Evolutionary conservation across 1,284 basidiomycete species (phyloP), one percentile per base, ranked within the genome.

Genomic region (Austroboletus rostrupii): DNA sequence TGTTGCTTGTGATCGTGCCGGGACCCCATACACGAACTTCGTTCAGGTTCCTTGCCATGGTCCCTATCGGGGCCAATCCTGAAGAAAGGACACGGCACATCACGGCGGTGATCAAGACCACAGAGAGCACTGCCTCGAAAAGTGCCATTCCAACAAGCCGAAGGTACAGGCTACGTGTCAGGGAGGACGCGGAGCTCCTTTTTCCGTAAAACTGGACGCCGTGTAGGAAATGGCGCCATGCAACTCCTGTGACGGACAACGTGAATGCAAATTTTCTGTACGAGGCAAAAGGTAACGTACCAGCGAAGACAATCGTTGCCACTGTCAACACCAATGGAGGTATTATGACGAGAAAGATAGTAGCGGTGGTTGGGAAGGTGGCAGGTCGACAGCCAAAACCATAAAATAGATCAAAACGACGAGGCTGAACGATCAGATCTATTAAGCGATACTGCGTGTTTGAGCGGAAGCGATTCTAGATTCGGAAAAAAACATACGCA

Each of bases 361-460:
- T 72, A 10, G 76, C 63, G 2, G 72, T 57, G 3, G 83, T 81
- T 43, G 75, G 72, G 60, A 81, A 79, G 14, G 77, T 74, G 0
- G 83, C 73, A 1, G 83, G 74, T 35, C 73, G 70, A 64, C 87
- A 90, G 14, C 87, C 87, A 54, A 80, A 77, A 53, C 80, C 73
- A 60, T 80, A 67, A 43, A 77, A 66, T 47, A 90, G 69, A 64
- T 85, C 80, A 66, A 87, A 90, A 43, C 87, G 79, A 66, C 80
- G 79, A 52, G 81, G 79, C 64, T 90, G 87, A 16, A 80, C 79
- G 50, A 83, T 65, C 36, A 78, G 61, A 59, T 87, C 86, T 88
- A 52, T 11, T 12, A 16, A 47, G 26, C 36, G 9, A 41, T 31
- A 10, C 47, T 19, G 44, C 17, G 36, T n/a, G n/a, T 43, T 43